Evolutionary conservation across 2,329 filamentous ascomycete genomes (phyloP).

Genomic region (Paraphaeosphaeria minitans): DNA sequence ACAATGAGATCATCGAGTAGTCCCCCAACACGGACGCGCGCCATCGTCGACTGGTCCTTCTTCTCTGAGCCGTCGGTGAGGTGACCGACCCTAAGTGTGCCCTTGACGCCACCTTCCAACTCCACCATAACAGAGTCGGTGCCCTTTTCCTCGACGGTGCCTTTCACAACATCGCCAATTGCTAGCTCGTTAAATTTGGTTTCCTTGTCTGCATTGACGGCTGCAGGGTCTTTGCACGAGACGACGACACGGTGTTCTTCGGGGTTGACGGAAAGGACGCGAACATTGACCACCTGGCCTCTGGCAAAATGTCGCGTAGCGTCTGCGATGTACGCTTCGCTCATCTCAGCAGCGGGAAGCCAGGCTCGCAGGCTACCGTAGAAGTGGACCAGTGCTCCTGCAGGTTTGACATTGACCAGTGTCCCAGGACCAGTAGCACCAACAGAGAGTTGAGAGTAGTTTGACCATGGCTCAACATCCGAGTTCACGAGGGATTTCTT

Average conservation of each 20-base stretch:
- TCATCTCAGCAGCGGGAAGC: conserved; percentile 95
- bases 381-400: conserved; percentile 90
- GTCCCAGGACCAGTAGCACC: conserved; percentile 85
- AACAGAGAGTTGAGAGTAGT: conserved; percentile 73
- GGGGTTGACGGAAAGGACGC: conserved; percentile 79
- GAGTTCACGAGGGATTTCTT: conserved; percentile 96
- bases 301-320: conserved; percentile 85
- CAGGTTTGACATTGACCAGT: conserved; percentile 76
- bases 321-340: conserved; percentile 91
- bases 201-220: conserved; percentile 77
- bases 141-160: conserved; percentile 62
- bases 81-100: conserved; percentile 76
- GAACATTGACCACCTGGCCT: conserved; percentile 90
- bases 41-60: conserved; percentile 77
- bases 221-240: conserved; percentile 87
- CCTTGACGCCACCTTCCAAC: conserved; percentile 76
- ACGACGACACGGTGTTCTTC: conserved; percentile 76
- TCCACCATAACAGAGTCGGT: conserved; percentile 65
- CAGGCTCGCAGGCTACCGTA: conserved; percentile 85
- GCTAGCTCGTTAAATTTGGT: conserved; percentile 73
- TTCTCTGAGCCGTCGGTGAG: conserved; percentile 82
- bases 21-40: conserved; percentile 84
- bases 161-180: conserved; percentile 75
- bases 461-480: conserved; percentile 77
- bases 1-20: conserved; percentile 81